phyloP scores from a whole-genome alignment of 495 filamentous ascomycete species.

The Neurospora africana region DNA sequence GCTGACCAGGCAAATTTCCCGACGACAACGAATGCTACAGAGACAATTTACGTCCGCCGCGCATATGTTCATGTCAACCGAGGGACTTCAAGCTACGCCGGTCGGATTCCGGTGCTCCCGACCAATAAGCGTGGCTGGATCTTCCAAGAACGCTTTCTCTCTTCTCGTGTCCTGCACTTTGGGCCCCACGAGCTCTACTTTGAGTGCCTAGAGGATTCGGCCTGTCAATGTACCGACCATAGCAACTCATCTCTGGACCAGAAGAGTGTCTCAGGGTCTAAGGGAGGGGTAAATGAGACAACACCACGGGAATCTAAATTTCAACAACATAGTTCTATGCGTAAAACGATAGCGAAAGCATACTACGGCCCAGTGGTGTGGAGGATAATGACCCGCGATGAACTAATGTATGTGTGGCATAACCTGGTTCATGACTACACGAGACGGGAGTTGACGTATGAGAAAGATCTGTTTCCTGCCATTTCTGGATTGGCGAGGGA shows the following conservation, averaged over 20 bases:
- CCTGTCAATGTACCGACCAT: constrained; percentile 18
- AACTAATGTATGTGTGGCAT: constrained; percentile 1
- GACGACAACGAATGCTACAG: background rate
- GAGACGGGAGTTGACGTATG: constrained; percentile 1
- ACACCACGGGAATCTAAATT: no score
- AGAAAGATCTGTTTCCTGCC: constrained; percentile 13
- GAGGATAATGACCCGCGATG: background rate
- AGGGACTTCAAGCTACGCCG: no score
- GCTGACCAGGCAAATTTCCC: no score
- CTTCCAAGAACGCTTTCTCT: constrained; percentile 12
- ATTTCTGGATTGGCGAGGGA: constrained; percentile 6
- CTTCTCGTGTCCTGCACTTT: constrained; percentile 13
- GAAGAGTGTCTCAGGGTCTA: no score
- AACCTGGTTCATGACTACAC: constrained; percentile 9
- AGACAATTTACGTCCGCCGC: constrained; percentile 5
- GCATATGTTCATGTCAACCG: no score
- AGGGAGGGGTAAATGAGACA: no score
- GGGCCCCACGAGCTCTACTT: constrained; percentile 9
- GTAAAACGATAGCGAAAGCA: no score
- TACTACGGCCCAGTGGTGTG: constrained; percentile 2
- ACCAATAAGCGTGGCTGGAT: constrained; percentile 13
- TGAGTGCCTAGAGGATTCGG: constrained; percentile 2
- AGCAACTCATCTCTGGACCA: no score
- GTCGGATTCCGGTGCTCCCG: no score
- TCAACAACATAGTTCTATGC: no score